A percentile compares a stretch with the other conserved stretches of the same genome.
Evolutionary conservation across 2,329 filamentous ascomycete species (phyloP).

Genomic region (Didymella pomorum): DNA sequence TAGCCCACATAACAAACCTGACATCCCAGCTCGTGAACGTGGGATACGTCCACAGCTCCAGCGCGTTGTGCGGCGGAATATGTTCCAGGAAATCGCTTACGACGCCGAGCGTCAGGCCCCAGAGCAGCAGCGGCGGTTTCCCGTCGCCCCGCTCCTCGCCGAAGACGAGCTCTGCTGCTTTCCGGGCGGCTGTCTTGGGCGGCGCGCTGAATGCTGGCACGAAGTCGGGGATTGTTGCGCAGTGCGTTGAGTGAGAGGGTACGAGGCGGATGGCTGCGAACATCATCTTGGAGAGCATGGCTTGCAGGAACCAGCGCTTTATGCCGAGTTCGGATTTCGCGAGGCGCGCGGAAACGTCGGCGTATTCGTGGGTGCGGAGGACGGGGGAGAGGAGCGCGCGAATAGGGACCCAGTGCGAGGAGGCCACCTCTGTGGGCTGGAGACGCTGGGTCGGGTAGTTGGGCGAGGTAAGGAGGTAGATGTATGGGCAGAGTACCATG

Average conservation of each 20-base stretch:
- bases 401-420: constrained; percentile 73
- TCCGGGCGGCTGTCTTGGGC: constrained; percentile 19
- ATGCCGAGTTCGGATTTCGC: constrained; percentile 64
- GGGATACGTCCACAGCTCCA: constrained; percentile 71
- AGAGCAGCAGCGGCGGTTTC: constrained; percentile 66
- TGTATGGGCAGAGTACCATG: constrained; percentile 74
- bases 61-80: constrained; percentile 68
- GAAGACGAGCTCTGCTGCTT: constrained; percentile 27
- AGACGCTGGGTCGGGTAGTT: constrained; percentile 65
- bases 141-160: constrained; percentile 37
- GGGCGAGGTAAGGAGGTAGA: constrained; percentile 68
- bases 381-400: constrained; percentile 66
- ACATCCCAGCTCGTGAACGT: constrained; percentile 72
- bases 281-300: constrained; percentile 70
- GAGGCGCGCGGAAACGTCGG: constrained; percentile 70
- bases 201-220: constrained; percentile 42
- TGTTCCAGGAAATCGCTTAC: constrained; percentile 73
- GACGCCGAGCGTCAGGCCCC: constrained; percentile 73
- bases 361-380: constrained; percentile 68
- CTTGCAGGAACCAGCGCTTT: constrained; percentile 62
- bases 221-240: constrained; percentile 62
- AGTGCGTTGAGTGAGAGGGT: constrained; percentile 68
- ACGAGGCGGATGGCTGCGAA: constrained; percentile 70
- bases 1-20: constrained; percentile 64
- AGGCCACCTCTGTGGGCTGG: constrained; percentile 74